Evolutionary conservation across 495 filamentous ascomycete species (phyloP), one percentile per base, ranked within the genome.

Genomic region (Lasiosphaeria miniovina): DNA sequence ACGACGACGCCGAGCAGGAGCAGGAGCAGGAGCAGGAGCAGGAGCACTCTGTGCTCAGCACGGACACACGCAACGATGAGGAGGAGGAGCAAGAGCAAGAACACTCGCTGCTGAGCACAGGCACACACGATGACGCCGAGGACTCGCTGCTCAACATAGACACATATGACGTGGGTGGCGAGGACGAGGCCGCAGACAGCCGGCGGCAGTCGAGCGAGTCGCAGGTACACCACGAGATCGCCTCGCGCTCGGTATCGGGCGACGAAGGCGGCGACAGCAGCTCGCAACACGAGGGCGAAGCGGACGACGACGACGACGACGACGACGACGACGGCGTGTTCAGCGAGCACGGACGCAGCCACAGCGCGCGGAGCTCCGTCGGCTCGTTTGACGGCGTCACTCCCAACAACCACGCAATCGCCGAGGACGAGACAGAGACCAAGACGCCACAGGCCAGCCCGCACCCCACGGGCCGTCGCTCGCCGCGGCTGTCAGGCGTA

Each of bases 251-350:
- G 11, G 54, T 52, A 14, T 62, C 60, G 0, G 66, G 66, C 56
- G 71, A 75, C 11, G 72, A 68, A 11, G 71, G 69, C 9, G 72
- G 68, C 52, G 71, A 70, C 52, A 76, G 71, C 65, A 74, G 70
- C 52, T 76, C 78, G 1, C 79, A 79, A 43, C 72, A 80, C 52
- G 79, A 75, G 50, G 70, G 67, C n/a, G 80, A 82, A 24, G 24
- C 24, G 1, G 24, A 80, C 52, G 79, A 75, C 49, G 70, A 67
- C n/a, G 80, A 82, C 24, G 24, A 80, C 52, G 79, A 75, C 49
- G 70, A 67, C n/a, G 80, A 82, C 35, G 79, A 82, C 59, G 81
- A 84, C 54, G 81, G 82, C 55, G 75, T 84, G 8, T 84, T 84
- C 63, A 84, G 79, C 66, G 75, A 80, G 24, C 24, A 24, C 24